Base-by-base conservation (phyloP, 306 rosid genomes). In the Quercus robur region DNA sequence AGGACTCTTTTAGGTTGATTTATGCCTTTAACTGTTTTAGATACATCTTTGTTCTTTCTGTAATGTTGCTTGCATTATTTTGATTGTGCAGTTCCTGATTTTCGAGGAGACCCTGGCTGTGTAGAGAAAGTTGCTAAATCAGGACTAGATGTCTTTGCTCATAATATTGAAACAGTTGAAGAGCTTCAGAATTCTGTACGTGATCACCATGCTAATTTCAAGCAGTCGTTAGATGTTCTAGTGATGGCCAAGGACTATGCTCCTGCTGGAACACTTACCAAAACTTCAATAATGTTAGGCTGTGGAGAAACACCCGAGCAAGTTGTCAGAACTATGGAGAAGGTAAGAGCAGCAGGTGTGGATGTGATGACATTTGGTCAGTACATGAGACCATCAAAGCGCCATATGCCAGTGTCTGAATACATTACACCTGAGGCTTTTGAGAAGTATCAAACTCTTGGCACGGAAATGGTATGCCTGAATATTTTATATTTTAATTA, bases 331-430 rank as follows among this genome's bases (percentile, higher is more conserved):
- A 93, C 99, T 25, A 96, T 96, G 99, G 98, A 93, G 93, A 96
- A 93, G 92, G 97, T 96, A 85, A 88, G 91, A 86, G 97, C 91
- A n/a, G 99, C 99, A 5, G 99, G 98, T 76, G 97, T 96, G 77
- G 99, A 93, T 44, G 98, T 96, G 81, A 93, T 96, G 92, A 96
- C 99, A 62, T 96, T 96, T 81, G 99, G 99, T 77, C 98, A 93
- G 74, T 93, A 96, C 70, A 96, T 96, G 99, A 92, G 99, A 84
- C 98, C 99, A 63, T 93, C 99, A 51, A 96, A 96, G 86, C 99
- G 98, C 71, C 99, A 93, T 74, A 96, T 96, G 99, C 97, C 97
- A 20, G 99, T 96, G 41, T 89, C 88, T 74, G 99, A 96, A 79
- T 96, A 93, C 84, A 85, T 96, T 71, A 96, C 98, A 19, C 99